Conservation (phyloP, 108 stramenopile species). For the Cyclotella sp. region DNA sequence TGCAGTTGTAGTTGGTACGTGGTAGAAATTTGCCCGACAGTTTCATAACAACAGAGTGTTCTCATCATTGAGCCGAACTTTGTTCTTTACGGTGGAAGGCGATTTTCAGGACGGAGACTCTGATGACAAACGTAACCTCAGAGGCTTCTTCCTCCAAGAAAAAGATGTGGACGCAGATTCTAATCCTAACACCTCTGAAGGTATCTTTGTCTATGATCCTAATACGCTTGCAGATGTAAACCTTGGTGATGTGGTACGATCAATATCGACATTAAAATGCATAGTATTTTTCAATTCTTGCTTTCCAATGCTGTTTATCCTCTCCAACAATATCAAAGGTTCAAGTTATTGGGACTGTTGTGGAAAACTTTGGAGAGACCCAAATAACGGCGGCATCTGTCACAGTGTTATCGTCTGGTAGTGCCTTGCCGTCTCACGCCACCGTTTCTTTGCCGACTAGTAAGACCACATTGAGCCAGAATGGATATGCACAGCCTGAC, state of each 20-base stretch:
- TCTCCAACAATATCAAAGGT: slow-evolving; percentile 8
- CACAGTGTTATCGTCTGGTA: slow-evolving; percentile 12
- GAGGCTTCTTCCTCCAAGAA: slow-evolving; percentile 58
- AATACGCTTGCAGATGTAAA: slow-evolving; percentile 5
- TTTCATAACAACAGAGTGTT: too few species aligned
- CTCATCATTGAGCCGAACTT: too few species aligned
- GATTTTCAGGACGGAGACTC: slow-evolving; percentile 42
- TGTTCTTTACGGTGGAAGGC: too few species aligned
- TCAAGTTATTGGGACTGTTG: slow-evolving; percentile 33
- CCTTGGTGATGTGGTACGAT: slow-evolving; percentile 43
- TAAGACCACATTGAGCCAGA: not conserved
- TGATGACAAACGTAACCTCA: slow-evolving; percentile 33
- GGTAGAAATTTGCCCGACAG: too few species aligned
- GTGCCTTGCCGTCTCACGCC: slow-evolving; percentile 22
- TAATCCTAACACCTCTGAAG: slow-evolving; percentile 51
- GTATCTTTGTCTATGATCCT: slow-evolving; percentile 49
- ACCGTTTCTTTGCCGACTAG: slow-evolving; percentile 21
- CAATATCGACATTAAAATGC: too few species aligned
- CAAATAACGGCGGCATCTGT: slow-evolving; percentile 29
- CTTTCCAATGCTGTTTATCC: not conserved
- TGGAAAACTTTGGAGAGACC: slow-evolving; percentile 37
- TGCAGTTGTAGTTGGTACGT: slow-evolving; percentile 16
- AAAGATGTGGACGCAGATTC: slow-evolving; percentile 36
- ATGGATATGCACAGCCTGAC: slow-evolving; percentile 20
- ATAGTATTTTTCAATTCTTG: too few species aligned